These are phyloP conservation scores for Asclepias syriaca DNA, from an alignment of 257 asterid species.

Conservation along the genomic window DNA sequence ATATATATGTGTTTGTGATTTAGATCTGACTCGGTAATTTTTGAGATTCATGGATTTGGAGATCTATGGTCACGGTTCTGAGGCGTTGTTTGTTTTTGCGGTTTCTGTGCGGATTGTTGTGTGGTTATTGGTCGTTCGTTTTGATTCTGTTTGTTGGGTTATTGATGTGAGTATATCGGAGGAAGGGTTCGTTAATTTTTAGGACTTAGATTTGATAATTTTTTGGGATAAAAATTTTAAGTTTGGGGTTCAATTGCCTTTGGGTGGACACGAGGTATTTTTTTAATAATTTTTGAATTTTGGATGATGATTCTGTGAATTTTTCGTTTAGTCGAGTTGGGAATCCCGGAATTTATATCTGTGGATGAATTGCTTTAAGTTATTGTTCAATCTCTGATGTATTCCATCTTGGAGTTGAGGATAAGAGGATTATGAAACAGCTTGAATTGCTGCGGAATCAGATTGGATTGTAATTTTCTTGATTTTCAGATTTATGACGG, in stretches of 20 bases:
- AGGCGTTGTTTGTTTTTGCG: background rate
- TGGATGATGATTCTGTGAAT: background rate
- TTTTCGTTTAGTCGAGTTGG: background rate
- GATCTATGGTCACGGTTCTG: background rate
- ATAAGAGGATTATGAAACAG: background rate
- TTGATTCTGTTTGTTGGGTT: background rate
- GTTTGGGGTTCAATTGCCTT: background rate
- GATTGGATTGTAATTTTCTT: background rate
- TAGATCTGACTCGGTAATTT: background rate
- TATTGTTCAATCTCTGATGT: background rate
- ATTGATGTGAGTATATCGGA: background rate
- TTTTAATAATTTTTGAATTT: background rate
- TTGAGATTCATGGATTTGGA: background rate
- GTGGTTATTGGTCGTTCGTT: background rate
- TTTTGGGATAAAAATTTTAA: too few relatives aligned
- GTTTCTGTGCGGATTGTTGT: background rate
- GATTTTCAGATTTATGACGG: background rate
- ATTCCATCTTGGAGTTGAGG: background rate
- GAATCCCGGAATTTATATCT: background rate
- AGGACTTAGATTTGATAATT: background rate
- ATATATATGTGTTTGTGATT: background rate
- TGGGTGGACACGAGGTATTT: background rate
- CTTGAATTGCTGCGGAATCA: background rate
- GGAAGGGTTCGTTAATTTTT: background rate
- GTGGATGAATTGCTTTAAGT: background rate